phyloP scores from a whole-genome alignment of 805 yeast species.

The Kodamaea sagamina region DNA sequence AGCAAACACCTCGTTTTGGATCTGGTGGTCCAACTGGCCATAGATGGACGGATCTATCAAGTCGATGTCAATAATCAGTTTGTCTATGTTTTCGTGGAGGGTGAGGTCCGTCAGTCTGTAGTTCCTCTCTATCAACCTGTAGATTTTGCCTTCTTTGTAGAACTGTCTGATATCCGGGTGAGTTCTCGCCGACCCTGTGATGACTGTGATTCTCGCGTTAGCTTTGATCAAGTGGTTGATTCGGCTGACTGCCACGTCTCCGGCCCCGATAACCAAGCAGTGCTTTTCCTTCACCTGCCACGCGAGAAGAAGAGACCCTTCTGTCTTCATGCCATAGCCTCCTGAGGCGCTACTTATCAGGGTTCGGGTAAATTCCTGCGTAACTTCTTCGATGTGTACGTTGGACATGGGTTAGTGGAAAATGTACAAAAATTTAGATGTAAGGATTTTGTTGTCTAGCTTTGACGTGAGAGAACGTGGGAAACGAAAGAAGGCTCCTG shows the following conservation, averaged over 20 bases:
- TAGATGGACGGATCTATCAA: slow-evolving; percentile 23
- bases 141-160: slow-evolving; percentile 40
- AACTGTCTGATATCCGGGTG: slow-evolving; percentile 32
- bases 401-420: not conserved
- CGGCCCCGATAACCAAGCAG: slow-evolving; percentile 76
- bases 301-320: slow-evolving; percentile 65
- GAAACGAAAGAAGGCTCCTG: no score
- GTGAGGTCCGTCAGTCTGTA: slow-evolving; percentile 51
- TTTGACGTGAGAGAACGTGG: no score
- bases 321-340: slow-evolving; percentile 22
- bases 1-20: slow-evolving; percentile 49
- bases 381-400: slow-evolving; percentile 2
- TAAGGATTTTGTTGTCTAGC: no score
- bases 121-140: slow-evolving; percentile 43
- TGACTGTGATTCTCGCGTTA: slow-evolving; percentile 67
- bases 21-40: slow-evolving; percentile 32
- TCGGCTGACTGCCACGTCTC: slow-evolving; percentile 74
- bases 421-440: no score
- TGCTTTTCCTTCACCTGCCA: slow-evolving; percentile 70
- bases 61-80: slow-evolving; percentile 23
- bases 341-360: slow-evolving; percentile 6
- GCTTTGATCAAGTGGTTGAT: slow-evolving; percentile 68
- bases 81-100: slow-evolving; percentile 44
- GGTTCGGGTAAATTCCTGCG: slow-evolving; percentile 4
- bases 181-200: slow-evolving; percentile 41